These are phyloP conservation scores for Leccinum subgranulosum DNA, from an alignment of 768 basidiomycete species.

Conservation along the genomic window DNA sequence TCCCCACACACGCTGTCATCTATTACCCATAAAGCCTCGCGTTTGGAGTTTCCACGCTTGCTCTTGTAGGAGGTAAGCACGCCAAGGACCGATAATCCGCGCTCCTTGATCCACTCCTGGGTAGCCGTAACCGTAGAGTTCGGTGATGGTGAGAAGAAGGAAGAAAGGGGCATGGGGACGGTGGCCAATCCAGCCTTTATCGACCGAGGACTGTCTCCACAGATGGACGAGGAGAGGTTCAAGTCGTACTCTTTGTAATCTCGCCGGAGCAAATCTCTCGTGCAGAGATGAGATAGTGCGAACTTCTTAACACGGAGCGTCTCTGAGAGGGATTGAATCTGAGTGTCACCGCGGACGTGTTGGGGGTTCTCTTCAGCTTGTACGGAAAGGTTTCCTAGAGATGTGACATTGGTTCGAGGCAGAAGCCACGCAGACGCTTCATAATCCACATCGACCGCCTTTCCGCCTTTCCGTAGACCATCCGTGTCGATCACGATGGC, in stretches of 20 bases:
- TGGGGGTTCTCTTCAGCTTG: conserved; percentile 11
- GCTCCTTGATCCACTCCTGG: conserved; percentile 63
- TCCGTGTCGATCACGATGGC: conserved; percentile 86
- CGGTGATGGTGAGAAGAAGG: conserved; percentile 33
- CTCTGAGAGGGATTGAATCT: conserved; percentile 47
- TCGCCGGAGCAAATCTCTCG: conserved; percentile 79
- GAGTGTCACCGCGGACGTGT: conserved; percentile 36
- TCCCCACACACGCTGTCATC: conserved; percentile 32
- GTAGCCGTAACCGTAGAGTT: conserved; percentile 15
- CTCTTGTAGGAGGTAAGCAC: conserved; percentile 71
- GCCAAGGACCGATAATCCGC: conserved; percentile 65
- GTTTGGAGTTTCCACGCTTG: conserved; percentile 50
- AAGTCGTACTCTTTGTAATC: conserved; percentile 90
- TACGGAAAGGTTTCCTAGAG: conserved; percentile 7
- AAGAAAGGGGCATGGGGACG: conserved; percentile 66
- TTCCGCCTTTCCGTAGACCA: conserved; percentile 74
- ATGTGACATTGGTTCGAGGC: conserved; percentile 48
- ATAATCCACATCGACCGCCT: conserved; percentile 65
- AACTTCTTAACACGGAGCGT: conserved; percentile 54
- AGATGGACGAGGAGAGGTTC: conserved; percentile 34
- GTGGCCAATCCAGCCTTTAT: conserved; percentile 78
- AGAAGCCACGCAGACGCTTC: conserved; percentile 63
- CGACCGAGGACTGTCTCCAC: conserved; percentile 24
- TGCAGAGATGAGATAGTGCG: conserved; percentile 62
- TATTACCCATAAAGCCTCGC: conserved; percentile 69